A percentile compares a stretch with the other conserved stretches of the same genome.
Conservation (phyloP, 1,139 yeast genomes). For the Saccharomyces hybrid region DNA sequence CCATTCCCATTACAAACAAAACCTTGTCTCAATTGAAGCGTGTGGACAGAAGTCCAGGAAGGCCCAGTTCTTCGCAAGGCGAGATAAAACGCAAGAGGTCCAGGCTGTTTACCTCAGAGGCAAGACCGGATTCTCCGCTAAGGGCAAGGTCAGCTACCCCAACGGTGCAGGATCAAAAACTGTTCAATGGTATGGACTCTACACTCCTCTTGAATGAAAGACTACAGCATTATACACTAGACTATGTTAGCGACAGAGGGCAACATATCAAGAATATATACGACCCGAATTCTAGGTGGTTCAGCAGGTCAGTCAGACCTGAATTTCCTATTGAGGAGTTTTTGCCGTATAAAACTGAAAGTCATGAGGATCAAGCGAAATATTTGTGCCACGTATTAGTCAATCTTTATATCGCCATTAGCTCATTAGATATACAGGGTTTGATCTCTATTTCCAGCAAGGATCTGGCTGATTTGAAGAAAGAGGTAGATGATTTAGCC, state of each 20-base stretch:
- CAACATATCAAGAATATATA: slow-evolving; percentile 37
- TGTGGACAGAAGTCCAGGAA: background rate
- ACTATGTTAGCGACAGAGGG: slow-evolving; percentile 46
- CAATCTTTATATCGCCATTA: slow-evolving; percentile 71
- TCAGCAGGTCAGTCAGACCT: slow-evolving; percentile 44
- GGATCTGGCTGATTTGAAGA: slow-evolving; percentile 40
- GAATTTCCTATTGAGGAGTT: slow-evolving; percentile 52
- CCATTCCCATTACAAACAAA: background rate
- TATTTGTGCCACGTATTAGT: slow-evolving; percentile 74
- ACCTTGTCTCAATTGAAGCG: background rate
- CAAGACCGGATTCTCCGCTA: slow-evolving; percentile 2
- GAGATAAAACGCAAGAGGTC: slow-evolving; percentile 16
- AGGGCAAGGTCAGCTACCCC: slow-evolving; percentile 28
- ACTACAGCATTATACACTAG: slow-evolving; percentile 46
- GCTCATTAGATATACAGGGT: slow-evolving; percentile 72
- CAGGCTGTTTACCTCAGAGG: slow-evolving; percentile 12
- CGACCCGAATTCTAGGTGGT: slow-evolving; percentile 51
- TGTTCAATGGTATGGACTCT: slow-evolving; percentile 17
- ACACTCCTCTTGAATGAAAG: slow-evolving; percentile 31
- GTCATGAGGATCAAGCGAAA: slow-evolving; percentile 59
- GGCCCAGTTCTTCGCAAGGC: slow-evolving; percentile 19
- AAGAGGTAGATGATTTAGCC: slow-evolving; percentile 45
- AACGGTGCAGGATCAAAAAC: slow-evolving; percentile 9
- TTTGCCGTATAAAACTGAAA: slow-evolving; percentile 72
- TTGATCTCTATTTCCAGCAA: slow-evolving; percentile 59